phyloP scores from a whole-genome alignment of 2,329 filamentous ascomycete species.

The Hypoxylon sp. region DNA sequence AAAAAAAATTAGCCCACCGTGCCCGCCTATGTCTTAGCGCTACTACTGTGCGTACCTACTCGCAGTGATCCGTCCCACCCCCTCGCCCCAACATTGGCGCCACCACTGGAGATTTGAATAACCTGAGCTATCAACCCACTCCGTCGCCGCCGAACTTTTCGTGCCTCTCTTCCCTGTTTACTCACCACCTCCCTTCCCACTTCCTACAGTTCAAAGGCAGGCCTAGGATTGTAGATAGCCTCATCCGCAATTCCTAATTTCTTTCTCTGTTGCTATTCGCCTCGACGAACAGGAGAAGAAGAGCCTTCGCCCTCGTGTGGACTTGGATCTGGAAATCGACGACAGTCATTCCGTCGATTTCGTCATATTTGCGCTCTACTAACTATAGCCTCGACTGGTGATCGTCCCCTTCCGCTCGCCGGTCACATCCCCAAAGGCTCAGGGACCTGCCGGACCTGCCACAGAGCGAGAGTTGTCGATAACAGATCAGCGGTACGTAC shows the following conservation, averaged over 20 bases:
- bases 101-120: constrained; percentile 24
- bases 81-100: constrained; percentile 26
- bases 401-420: constrained; percentile 22
- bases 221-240: constrained; percentile 48
- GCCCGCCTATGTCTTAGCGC: constrained; percentile 8
- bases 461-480: constrained; percentile 2
- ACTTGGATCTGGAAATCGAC: constrained; percentile 27
- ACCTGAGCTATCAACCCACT: constrained; percentile 26
- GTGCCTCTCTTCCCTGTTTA: constrained; percentile 21
- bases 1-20: constrained; percentile 9
- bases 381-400: constrained; percentile 31
- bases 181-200: constrained; percentile 26
- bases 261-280: constrained; percentile 40
- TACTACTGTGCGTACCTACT: constrained; percentile 12
- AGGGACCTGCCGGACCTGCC: constrained; percentile 11
- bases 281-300: constrained; percentile 36
- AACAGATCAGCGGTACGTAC: constrained; percentile 35
- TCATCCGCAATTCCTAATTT: constrained; percentile 40
- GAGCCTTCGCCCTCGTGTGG: constrained; percentile 28
- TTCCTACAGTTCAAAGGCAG: constrained; percentile 47
- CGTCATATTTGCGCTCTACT: constrained; percentile 36
- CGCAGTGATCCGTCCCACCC: constrained; percentile 10
- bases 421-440: constrained; percentile 27
- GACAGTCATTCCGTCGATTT: constrained; percentile 25
- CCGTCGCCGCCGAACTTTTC: constrained; percentile 27